These are phyloP conservation scores for Pseudonectria foliicola DNA, from an alignment of 2,329 filamentous ascomycete genomes.

Conservation along the genomic window DNA sequence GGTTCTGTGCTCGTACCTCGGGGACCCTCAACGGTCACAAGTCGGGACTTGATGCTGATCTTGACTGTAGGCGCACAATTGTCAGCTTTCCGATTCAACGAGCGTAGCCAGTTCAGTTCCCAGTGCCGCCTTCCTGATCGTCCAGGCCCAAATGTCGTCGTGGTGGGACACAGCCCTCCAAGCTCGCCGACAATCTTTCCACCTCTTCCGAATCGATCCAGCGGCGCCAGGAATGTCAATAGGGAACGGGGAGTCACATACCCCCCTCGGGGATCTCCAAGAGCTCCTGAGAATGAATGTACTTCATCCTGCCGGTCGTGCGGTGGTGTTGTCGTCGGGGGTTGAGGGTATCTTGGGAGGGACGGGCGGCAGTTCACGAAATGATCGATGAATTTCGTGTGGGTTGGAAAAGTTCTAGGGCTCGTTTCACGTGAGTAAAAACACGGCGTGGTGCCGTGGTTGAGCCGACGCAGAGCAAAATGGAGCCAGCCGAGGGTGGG, in stretches of 20 bases:
- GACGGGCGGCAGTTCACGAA: constrained; percentile 28
- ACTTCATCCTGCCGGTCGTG: constrained; percentile 84
- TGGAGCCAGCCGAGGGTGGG: not conserved
- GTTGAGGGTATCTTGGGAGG: constrained; percentile 34
- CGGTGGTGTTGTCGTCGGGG: constrained; percentile 38
- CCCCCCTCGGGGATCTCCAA: constrained; percentile 94
- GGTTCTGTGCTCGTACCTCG: constrained; percentile 54
- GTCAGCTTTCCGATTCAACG: constrained; percentile 22
- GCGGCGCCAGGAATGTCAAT: not conserved
- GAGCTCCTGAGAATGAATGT: constrained; percentile 97
- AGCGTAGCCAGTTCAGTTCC: constrained; percentile 5
- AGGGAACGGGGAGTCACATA: constrained; percentile 49
- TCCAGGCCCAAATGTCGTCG: too few species aligned
- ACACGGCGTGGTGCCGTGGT: constrained; percentile 15
- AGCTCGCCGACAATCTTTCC: not conserved
- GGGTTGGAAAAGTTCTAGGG: constrained; percentile 40
- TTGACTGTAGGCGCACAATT: constrained; percentile 61
- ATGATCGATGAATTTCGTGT: constrained; percentile 34
- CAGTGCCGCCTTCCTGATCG: not conserved
- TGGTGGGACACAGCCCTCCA: too few species aligned
- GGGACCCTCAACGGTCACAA: constrained; percentile 95
- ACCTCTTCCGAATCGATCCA: not conserved
- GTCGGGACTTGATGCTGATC: constrained; percentile 92
- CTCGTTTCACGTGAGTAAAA: constrained; percentile 33
- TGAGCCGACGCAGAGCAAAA: constrained; percentile 16